Evolutionary conservation across 2,329 filamentous ascomycete species (phyloP), one percentile per base, ranked within the genome.

Genomic region (Exophiala bonariae): DNA sequence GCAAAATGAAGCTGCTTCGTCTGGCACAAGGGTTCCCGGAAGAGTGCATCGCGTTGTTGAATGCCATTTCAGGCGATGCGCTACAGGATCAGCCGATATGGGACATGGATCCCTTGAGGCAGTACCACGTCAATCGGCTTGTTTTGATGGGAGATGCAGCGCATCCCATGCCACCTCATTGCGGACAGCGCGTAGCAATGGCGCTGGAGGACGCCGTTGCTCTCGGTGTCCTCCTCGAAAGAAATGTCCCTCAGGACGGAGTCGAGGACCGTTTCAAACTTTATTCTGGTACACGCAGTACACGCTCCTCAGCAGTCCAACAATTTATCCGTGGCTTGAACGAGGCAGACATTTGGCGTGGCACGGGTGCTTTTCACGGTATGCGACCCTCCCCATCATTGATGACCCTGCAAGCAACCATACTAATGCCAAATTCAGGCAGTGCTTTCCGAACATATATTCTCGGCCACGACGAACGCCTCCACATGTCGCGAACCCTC

Each of bases 31-130:
- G 41, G 9, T 18, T 49, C 3, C 47, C 47, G 7, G 35, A 40
- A 17, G 47, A 49, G 30, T 49, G 47, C 36, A 36, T 49, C 14
- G 41, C 47, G 6, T 18, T 45, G 11, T 33, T 49, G 11, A 30
- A 45, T 11, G 41, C 36, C 26, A 44, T 44, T 9, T 30, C 14
- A n/a, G 34, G 38, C 16, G 11, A 36, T 9, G 41, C 35, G 13
- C 36, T 49, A 19, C 41, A 44, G 19, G 47, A 49, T 40, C 41
- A 40, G 80, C 74, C 73, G 16, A 63, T 85, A 1, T 61, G 82
- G 7, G 83, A 87, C 53, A 83, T 85, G 78, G 74, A 79, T 3
- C 66, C 72, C 1, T 62, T 87, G 11, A 73, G 76, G 0, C 71
- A 65, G 0, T 87, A 80, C 76, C 67, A 71, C 0, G 71, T 76